phyloP scores from a whole-genome alignment of 1,139 yeast genomes.

The Saccharomyces hybrid region DNA sequence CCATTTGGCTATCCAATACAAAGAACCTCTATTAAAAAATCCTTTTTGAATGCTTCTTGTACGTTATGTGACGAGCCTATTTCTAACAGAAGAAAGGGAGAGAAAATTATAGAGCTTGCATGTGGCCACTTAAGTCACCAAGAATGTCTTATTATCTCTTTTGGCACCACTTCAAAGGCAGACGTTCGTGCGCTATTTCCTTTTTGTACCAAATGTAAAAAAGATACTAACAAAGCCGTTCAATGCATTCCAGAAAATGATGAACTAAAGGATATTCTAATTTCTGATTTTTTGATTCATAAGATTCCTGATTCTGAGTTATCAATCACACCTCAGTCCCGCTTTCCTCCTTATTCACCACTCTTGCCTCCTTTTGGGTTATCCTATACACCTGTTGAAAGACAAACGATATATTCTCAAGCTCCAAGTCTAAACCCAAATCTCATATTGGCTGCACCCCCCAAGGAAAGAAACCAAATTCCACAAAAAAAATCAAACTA shows the following conservation, averaged over 20 bases:
- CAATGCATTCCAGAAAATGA: conserved; percentile 26
- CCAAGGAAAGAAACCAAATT: not conserved
- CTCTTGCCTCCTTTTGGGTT: not conserved
- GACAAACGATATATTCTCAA: not conserved
- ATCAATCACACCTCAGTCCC: not conserved
- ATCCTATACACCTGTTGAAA: conserved; percentile 4
- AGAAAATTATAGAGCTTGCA: conserved; percentile 27
- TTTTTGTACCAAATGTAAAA: conserved; percentile 19
- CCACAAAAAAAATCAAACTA: not conserved
- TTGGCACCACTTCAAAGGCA: conserved; percentile 12
- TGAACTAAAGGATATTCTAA: conserved; percentile 21
- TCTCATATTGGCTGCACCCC: not conserved
- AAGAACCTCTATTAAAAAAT: conserved; percentile 17
- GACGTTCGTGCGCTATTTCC: conserved; percentile 25
- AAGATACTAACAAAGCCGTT: conserved; percentile 5
- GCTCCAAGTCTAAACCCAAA: not conserved
- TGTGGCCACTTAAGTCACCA: conserved; percentile 31
- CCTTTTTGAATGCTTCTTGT: conserved; percentile 26
- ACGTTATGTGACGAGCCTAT: conserved; percentile 30
- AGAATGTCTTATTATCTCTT: conserved; percentile 26
- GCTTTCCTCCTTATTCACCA: not conserved
- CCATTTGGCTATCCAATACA: conserved; percentile 13
- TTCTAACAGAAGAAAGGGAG: conserved; percentile 26
- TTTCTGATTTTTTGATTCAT: conserved; percentile 16
- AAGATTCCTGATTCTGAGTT: conserved; percentile 1